These are phyloP conservation scores for Lindgomyces ingoldianus DNA, from an alignment of 495 filamentous ascomycete genomes.

Conservation along the genomic window DNA sequence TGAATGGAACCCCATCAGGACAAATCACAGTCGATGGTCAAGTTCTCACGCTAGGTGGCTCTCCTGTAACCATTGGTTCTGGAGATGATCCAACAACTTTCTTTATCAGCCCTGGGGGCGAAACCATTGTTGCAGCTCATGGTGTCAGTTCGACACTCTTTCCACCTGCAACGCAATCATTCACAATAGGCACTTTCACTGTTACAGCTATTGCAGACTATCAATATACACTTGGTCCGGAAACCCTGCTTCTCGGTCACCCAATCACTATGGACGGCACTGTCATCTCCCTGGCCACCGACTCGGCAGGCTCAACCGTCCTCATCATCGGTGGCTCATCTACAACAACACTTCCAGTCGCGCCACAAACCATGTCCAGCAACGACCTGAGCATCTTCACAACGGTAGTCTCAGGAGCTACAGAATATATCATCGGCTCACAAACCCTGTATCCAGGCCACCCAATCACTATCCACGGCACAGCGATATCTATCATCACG, in stretches of 20 bases:
- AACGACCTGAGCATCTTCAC: conserved; percentile 7
- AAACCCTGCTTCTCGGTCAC: conserved; percentile 14
- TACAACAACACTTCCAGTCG: conserved; percentile 7
- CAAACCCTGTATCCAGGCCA: conserved; percentile 26
- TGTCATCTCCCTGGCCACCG: conserved; percentile 12
- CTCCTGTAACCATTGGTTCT: conserved; percentile 20
- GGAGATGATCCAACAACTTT: neutral
- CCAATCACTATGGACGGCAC: conserved; percentile 25
- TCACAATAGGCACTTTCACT: conserved; percentile 17
- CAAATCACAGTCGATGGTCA: conserved; percentile 7
- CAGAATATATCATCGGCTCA: conserved; percentile 18
- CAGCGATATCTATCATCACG: conserved; percentile 9
- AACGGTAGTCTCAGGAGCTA: conserved; percentile 2
- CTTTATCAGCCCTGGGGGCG: conserved; percentile 10
- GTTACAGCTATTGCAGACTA: conserved; percentile 2
- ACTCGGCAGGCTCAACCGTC: conserved; percentile 12
- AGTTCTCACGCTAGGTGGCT: conserved; percentile 10
- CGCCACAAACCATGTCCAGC: neutral
- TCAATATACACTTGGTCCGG: conserved; percentile 11
- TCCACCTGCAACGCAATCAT: neutral
- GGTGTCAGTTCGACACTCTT: conserved; percentile 2
- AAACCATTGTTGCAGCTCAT: conserved; percentile 14
- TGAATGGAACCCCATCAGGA: neutral
- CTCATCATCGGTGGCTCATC: conserved; percentile 15
- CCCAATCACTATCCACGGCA: conserved; percentile 16